phyloP scores from a whole-genome alignment of 495 filamentous ascomycete genomes.

The Penicillium maclennaniae region DNA sequence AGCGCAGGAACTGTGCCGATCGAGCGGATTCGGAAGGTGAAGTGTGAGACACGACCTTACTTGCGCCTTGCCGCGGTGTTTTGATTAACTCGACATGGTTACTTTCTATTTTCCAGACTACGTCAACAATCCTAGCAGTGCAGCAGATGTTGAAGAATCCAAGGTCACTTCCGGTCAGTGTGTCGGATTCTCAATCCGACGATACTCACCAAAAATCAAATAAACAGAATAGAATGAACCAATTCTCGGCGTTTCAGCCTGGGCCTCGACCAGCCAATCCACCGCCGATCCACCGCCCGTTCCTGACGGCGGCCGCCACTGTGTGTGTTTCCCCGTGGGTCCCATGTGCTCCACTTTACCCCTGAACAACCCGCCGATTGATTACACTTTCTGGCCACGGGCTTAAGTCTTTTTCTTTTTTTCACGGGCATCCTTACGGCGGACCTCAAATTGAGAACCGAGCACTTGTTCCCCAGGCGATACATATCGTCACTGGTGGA shows the following conservation, averaged over 20 bases:
- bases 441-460: constrained; percentile 5
- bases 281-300: constrained; percentile 24
- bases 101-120: too few species aligned
- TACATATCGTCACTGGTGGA: not conserved
- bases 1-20: constrained; percentile 10
- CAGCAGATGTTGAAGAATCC: too few species aligned
- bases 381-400: constrained; percentile 14
- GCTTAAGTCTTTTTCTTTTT: not conserved
- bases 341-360: constrained; percentile 23
- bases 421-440: constrained; percentile 13
- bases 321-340: constrained; percentile 4
- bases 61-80: not conserved
- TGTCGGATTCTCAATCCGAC: too few species aligned
- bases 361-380: constrained; percentile 26
- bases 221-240: not conserved
- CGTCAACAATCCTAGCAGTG: too few species aligned
- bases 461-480: not conserved
- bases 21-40: not conserved
- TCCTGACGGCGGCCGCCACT: constrained; percentile 17
- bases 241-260: constrained; percentile 10
- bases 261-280: constrained; percentile 11
- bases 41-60: constrained; percentile 1
- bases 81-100: not conserved
- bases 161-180: too few species aligned
- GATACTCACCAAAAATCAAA: not conserved